These are phyloP conservation scores for Caryopteris hybrid DNA, from an alignment of 305 asterid genomes.

Conservation along the genomic window DNA sequence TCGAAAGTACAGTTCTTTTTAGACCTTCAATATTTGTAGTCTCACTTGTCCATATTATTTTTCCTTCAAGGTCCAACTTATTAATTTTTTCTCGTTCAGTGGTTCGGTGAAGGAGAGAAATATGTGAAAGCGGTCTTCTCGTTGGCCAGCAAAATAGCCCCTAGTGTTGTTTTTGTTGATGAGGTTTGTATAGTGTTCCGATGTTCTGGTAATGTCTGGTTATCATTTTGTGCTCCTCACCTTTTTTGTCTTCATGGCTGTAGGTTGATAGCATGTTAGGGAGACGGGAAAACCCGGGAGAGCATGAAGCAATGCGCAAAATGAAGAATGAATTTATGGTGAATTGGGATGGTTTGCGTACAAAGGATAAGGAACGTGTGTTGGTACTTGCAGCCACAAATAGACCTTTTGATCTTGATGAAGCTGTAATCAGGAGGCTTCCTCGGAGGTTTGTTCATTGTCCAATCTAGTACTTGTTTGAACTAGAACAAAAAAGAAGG, in stretches of 20 bases:
- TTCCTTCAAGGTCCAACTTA: background rate
- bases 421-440: slow-evolving; percentile 93
- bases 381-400: slow-evolving; percentile 91
- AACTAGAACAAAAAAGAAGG: background rate
- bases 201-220: background rate
- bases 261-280: slow-evolving; percentile 94
- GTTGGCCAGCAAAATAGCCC: slow-evolving; percentile 89
- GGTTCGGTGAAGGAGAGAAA: slow-evolving; percentile 96
- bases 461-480: slow-evolving; percentile 6
- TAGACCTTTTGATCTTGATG: slow-evolving; percentile 92
- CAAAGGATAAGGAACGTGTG: slow-evolving; percentile 89
- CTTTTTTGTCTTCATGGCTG: background rate
- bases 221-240: background rate
- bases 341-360: slow-evolving; percentile 90
- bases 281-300: slow-evolving; percentile 92
- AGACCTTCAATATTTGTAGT: slow-evolving; percentile 2
- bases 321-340: slow-evolving; percentile 94
- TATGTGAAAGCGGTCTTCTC: slow-evolving; percentile 90
- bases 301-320: slow-evolving; percentile 97
- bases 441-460: slow-evolving; percentile 56
- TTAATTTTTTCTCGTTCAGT: slow-evolving; percentile 38
- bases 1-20: slow-evolving; percentile 56
- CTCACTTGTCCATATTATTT: background rate
- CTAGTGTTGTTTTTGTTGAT: slow-evolving; percentile 87
- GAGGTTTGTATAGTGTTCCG: slow-evolving; percentile 51